Evolutionary conservation across 805 yeast species (phyloP).

Genomic region (Torulaspora indica): DNA sequence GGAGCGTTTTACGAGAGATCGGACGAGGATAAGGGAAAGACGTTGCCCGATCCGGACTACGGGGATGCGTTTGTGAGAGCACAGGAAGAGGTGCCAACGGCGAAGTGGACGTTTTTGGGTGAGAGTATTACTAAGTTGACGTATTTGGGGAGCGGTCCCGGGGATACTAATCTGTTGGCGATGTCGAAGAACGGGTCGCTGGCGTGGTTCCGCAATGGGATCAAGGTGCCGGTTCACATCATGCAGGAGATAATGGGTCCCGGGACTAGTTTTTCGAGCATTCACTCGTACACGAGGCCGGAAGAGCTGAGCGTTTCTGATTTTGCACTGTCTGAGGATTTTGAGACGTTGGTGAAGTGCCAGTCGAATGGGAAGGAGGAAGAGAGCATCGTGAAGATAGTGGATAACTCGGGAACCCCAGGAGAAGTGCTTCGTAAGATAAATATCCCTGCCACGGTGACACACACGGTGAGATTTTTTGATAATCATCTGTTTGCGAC

Average conservation of each 20-base stretch:
- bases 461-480: constrained; percentile 32
- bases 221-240: constrained; percentile 32
- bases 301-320: constrained; percentile 26
- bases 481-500: constrained; percentile 32
- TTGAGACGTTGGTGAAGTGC: constrained; percentile 31
- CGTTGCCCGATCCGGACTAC: constrained; percentile 48
- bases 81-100: constrained; percentile 18
- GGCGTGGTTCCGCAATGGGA: constrained; percentile 34
- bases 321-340: constrained; percentile 29
- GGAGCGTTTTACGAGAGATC: constrained; percentile 20
- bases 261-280: constrained; percentile 29
- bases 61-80: constrained; percentile 66
- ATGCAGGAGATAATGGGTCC: constrained; percentile 35
- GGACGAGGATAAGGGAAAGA: constrained; percentile 22
- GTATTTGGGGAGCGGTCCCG: constrained; percentile 36
- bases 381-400: constrained; percentile 30
- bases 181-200: constrained; percentile 34
- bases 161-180: constrained; percentile 34
- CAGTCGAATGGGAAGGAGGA: constrained; percentile 30
- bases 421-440: constrained; percentile 30
- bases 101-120: constrained; percentile 33
- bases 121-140: constrained; percentile 30
- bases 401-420: constrained; percentile 33
- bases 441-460: constrained; percentile 30
- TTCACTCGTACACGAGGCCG: constrained; percentile 28